Base-by-base conservation (phyloP, 176 grass and related monocot species). In the Carex parvula region DNA sequence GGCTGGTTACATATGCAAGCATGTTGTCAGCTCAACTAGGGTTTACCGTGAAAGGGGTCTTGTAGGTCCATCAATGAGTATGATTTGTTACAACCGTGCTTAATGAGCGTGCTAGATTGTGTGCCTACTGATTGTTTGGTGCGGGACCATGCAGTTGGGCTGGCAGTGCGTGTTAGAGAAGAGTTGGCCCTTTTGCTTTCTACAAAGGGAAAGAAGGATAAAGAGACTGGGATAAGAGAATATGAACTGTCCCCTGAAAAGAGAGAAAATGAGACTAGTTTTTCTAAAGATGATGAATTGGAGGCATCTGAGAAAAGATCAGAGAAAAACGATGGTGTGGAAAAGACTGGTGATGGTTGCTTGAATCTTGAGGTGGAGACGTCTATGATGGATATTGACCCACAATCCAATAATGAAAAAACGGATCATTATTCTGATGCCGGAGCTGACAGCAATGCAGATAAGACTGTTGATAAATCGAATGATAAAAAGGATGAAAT, bases 1-100 rank as follows among this genome's bases (percentile, higher is more conserved):
- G 77, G 86, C 86, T 88, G 96, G 96, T 64, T 93, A 99, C 70
- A 74, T 99, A 86, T 99, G 96, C 84, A 93, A 95, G 78, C 96
- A 99, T 88, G 81, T 73, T 50, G 82, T 90, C 56, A 92, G 94
- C 46, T 89, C 84, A 1, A 89, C 88, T 81, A 95, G 91, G 83
- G 58, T 94, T 35, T 92, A 48, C 88, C 89, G 90, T 15, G 83
- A 91, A 79, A 92, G 48, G 77, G 93, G 91, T 80, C 87, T 95
- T 71, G 83, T 68, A 30, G 89, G 74, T 16, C 82, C 89, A 84
- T 93, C 93, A 0, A 81, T 94, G 72, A 91, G 93, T 57, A 64
- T 93, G 59, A 80, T 87, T 68, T 64, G 84, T 57, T 99, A 92
- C 83, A 89, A 90, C 54, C 85, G 87, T 87, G 91, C 55, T 74